Base-by-base conservation (phyloP, 805 yeast genomes). In the Metschnikowia peoriensis region DNA sequence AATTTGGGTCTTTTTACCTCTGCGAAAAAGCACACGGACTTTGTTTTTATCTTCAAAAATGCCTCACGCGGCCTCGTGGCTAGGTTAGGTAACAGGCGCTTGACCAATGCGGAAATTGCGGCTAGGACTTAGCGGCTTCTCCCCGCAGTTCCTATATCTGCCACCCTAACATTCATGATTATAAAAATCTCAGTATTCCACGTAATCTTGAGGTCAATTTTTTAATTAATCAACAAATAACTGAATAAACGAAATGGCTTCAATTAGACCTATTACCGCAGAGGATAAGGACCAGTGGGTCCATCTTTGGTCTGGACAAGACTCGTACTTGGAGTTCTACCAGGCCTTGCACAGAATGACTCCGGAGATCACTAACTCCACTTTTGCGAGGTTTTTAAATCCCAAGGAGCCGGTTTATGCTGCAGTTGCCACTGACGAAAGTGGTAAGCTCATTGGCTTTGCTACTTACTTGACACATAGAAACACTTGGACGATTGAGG, bases 381-480 rank as follows among this genome's bases (percentile, higher is more conserved):
- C 83, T 1, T 81, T 79, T 59, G 51, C 58, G 3, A 65, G 84
- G 43, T 78, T 79, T 51, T 63, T 82, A 35, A 80, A 81, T 56
- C 68, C 68, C 1, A 44, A 57, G 0, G 76, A 72, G 44, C 77
- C 80, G 1, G 78, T 81, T 46, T 77, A 76, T 66, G 67, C 78
- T 11, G 77, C 75, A 0, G 78, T 82, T 7, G 85, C 85, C 0
- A 68, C 70, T 15, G 71, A 72, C 40, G 67, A 64, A 35, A n/a
- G 56, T 6, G 73, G 73, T 6, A 58, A 64, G 40, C 57, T 77
- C n/a, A 68, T 82, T 53, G 86, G 85, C 0, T 73, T 81, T 60
- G 82, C 77, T 4, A 73, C 73, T 44, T 81, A 75, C 59, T 64
- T 80, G 47, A 70, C 72, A 41, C 85, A 82, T 57, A 59, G 75